Evolutionary conservation across 352 stramenopile genomes (phyloP).

Genomic region (Phytopythium montanum): DNA sequence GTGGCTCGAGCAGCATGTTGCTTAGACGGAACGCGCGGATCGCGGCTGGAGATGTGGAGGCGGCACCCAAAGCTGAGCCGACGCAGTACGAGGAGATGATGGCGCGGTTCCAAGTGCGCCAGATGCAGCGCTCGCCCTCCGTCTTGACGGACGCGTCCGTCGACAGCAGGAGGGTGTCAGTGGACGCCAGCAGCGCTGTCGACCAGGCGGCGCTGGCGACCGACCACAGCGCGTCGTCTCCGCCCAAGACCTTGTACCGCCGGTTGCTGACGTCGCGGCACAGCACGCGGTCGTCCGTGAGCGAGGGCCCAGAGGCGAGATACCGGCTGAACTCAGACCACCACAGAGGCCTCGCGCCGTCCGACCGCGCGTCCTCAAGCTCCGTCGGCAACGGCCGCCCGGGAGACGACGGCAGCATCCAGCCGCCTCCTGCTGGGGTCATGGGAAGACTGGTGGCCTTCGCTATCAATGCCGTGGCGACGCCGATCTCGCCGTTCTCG

Average conservation of each 20-base stretch:
- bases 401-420: neutral
- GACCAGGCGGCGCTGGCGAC: neutral
- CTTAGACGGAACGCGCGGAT: neutral
- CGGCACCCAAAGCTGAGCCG: neutral
- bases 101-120: conserved; percentile 43
- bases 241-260: neutral
- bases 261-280: neutral
- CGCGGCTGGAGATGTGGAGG: neutral
- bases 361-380: neutral
- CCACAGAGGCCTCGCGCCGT: neutral
- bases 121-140: conserved; percentile 17
- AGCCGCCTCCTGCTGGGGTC: neutral
- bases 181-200: neutral
- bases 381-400: neutral
- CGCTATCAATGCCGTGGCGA: neutral
- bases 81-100: conserved; percentile 44
- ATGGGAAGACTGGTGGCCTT: too few relatives aligned
- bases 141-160: conserved; percentile 7
- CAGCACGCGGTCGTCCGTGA: neutral
- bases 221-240: neutral
- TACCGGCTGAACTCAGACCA: neutral
- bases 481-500: conserved; percentile 33
- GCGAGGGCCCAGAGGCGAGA: neutral
- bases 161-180: conserved; percentile 1
- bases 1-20: neutral